phyloP scores from a whole-genome alignment of 257 asterid species.

The Nicotiana benthamiana region DNA sequence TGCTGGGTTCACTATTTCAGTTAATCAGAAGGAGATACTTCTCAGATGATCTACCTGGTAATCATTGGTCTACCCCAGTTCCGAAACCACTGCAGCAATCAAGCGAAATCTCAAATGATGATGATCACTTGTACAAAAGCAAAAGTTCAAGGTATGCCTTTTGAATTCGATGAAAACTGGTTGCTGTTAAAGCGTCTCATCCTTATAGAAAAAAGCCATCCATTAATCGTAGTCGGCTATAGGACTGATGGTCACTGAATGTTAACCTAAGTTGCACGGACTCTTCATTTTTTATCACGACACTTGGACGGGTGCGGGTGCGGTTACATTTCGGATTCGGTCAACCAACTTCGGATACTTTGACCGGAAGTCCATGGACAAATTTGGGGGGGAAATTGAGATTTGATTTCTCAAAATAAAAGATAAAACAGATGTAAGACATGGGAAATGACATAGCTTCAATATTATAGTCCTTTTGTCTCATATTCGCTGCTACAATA shows the following conservation, averaged over 20 bases:
- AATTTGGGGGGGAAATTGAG: too few species aligned
- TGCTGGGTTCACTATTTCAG: conserved; percentile 30
- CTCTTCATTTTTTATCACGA: too few species aligned
- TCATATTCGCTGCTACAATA: too few species aligned
- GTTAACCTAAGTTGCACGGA: too few species aligned
- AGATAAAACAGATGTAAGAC: too few species aligned
- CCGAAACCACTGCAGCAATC: conserved; percentile 40
- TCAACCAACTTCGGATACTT: too few species aligned
- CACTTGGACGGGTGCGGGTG: too few species aligned
- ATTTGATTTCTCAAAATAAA: too few species aligned
- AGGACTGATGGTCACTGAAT: background rate
- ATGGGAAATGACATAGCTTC: too few species aligned
- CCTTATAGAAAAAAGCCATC: background rate
- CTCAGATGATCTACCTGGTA: conserved; percentile 80
- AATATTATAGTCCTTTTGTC: too few species aligned
- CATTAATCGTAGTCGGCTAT: background rate
- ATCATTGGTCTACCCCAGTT: conserved; percentile 55
- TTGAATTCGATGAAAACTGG: background rate
- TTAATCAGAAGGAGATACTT: conserved; percentile 95
- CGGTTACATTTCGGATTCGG: too few species aligned
- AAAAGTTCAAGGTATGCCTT: conserved; percentile 28
- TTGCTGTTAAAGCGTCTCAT: background rate
- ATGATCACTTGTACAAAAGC: conserved; percentile 52
- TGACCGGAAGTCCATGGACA: too few species aligned
- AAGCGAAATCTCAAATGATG: conserved; percentile 67